Evolutionary conservation across 2,329 filamentous ascomycete genomes (phyloP), one percentile per base, ranked within the genome.

Genomic region (Coniochaeta sp.): DNA sequence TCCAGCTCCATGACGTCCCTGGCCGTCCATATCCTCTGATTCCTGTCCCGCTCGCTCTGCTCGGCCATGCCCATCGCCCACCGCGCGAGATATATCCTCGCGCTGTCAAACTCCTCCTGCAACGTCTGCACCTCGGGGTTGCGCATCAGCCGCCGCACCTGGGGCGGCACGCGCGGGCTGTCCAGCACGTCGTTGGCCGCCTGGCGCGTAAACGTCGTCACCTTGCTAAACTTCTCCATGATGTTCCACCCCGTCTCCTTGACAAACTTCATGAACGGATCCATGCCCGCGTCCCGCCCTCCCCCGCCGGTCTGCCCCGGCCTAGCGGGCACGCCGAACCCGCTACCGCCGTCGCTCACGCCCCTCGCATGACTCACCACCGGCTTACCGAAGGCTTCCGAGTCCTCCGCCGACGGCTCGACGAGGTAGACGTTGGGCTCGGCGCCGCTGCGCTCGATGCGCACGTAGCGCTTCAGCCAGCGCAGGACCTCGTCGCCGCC

Each of bases 21-120:
- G 0, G 91, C 93, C 0, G 93, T 97, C 90, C 92, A 99, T 69
- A 96, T 93, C 55, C 93, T 82, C 72, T 93, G 89, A 58, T 87
- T 90, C 26, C 89, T 81, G 67, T 99, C 95, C 43, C 87, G 82
- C 70, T 99, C 95, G 68, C 93, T 93, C 76, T 99, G 95, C 72
- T 99, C 96, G 0, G 95, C 93, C 64, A 99, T 96, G 8, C 92
- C 92, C 95, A 99, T 98, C 2, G 95, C 95, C 95, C 95, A 99
- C 64, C 95, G 83, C 24, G 95, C 95, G 43, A 99, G 81, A 70
- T 99, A 99, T 62, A 99, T 82, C 64, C 95, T 85, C 4, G 96
- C 95, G 68, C 92, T 96, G 77, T 99, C 96, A 67, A 97, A 99
- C 71, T 99, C 96, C 62, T 98, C 93, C 70, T 97, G 93, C 24